Evolutionary conservation across 352 stramenopile species (phyloP), one percentile per base, ranked within the genome.

Genomic region (Phytophthora kernoviae): DNA sequence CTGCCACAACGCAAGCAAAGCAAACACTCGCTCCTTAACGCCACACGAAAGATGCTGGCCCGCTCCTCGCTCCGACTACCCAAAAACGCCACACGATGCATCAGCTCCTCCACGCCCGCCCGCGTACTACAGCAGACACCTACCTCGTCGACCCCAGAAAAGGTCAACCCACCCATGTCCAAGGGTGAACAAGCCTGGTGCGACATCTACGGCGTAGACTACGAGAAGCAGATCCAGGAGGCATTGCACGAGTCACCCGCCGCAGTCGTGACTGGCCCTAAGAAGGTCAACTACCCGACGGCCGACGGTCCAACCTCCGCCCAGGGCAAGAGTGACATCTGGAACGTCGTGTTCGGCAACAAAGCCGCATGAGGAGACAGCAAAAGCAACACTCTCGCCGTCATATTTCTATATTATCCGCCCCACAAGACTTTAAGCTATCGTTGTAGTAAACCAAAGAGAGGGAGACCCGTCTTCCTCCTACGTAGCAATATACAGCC

Each of bases 141-240:
- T 15, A 20, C 56, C 2, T 57, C 51, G 0, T 68, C 64, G 10
- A 41, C 55, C 8, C 54, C 20, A 39, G 58, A 67, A 44, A 54
- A 49, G 22, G 59, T 22, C 17, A 45, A 69, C 20, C 64, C 62
- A 2, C 58, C 57, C 3, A 56, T 85, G 1, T 86, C 77, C 39
- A 55, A 70, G 56, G 77, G 68, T 22, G 81, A 91, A 43, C 77
- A 86, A 15, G 81, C 77, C 12, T 91, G 81, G 81, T 89, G 77
- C 62, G 79, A 91, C 55, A 74, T 91, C 41, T 91, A 91, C 53
- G 81, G 81, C 22, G 73, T 91, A 15, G 77, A 91, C 79, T 89
- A 91, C 62, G 69, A 85, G 54, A 71, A 81, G 54, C 70, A 89
- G 69, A 59, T 91, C 15, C 62, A 77, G 39, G 77, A 91, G 26